phyloP scores from a whole-genome alignment of 768 basidiomycete genomes.

The Boletellus sp. region DNA sequence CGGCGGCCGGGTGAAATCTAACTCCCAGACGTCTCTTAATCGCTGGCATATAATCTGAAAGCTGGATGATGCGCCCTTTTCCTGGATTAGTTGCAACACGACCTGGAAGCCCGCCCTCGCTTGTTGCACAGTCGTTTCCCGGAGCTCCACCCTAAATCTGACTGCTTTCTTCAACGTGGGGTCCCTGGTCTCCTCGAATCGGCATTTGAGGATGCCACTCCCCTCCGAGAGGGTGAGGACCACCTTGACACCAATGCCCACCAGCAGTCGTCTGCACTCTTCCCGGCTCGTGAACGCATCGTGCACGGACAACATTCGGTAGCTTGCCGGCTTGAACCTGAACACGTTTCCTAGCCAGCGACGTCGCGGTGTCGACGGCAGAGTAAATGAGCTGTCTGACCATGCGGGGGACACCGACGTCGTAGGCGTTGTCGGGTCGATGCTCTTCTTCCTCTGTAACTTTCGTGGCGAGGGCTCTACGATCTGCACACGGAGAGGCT shows the following conservation, averaged over 20 bases:
- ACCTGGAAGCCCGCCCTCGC: constrained; percentile 49
- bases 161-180: constrained; percentile 60
- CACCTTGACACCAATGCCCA: constrained; percentile 66
- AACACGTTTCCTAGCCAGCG: constrained; percentile 89
- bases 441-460: constrained; percentile 30
- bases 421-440: constrained; percentile 16
- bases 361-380: constrained; percentile 47
- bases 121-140: constrained; percentile 39
- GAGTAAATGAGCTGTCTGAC: constrained; percentile 44
- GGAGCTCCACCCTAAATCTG: constrained; percentile 81
- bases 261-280: constrained; percentile 71
- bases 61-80: constrained; percentile 81
- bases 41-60: constrained; percentile 73
- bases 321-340: constrained; percentile 70
- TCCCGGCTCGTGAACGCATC: constrained; percentile 64
- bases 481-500: constrained; percentile 45
- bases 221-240: constrained; percentile 62
- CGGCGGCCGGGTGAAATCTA: constrained; percentile 40
- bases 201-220: constrained; percentile 70
- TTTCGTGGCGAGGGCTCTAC: constrained; percentile 45
- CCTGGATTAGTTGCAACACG: constrained; percentile 65
- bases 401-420: constrained; percentile 37
- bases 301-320: constrained; percentile 53
- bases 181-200: constrained; percentile 63
- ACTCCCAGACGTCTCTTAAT: constrained; percentile 66